phyloP scores from a whole-genome alignment of 805 yeast genomes.

The Candida broadrunensis region DNA sequence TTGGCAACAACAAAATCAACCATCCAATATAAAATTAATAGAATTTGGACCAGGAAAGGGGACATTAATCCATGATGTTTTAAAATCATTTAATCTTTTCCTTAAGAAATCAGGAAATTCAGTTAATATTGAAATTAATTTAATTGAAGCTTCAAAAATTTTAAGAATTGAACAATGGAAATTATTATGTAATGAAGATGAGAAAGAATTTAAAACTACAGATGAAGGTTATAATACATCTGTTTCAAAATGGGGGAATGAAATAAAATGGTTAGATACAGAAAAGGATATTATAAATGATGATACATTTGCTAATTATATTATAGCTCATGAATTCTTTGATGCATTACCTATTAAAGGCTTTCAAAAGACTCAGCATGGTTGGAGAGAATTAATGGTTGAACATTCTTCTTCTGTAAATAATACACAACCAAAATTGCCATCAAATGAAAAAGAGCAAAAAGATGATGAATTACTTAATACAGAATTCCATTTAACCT shows the following conservation, averaged over 20 bases:
- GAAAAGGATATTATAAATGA: constrained; percentile 41
- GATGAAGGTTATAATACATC: constrained; percentile 35
- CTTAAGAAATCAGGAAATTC: constrained; percentile 36
- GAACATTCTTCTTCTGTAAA: constrained; percentile 46
- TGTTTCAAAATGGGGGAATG: constrained; percentile 49
- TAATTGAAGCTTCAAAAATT: constrained; percentile 73
- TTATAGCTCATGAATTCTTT: constrained; percentile 82
- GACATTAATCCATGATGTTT: constrained; percentile 66
- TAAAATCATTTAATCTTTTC: constrained; percentile 47
- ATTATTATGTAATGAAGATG: constrained; percentile 40
- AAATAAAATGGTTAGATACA: constrained; percentile 59
- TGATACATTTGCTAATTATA: constrained; percentile 48
- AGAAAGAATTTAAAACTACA: constrained; percentile 12
- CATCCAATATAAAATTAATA: constrained; percentile 49
- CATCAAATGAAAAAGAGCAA: constrained; percentile 10
- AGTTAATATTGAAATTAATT: constrained; percentile 39
- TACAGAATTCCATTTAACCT: constrained; percentile 52
- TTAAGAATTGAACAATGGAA: constrained; percentile 56
- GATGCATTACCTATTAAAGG: constrained; percentile 81
- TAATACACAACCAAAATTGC: constrained; percentile 29
- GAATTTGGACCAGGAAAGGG: constrained; percentile 90
- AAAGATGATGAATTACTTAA: constrained; percentile 12
- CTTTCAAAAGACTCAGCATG: constrained; percentile 57
- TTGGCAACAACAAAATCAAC: constrained; percentile 58
- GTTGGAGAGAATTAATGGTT: constrained; percentile 79